Base-by-base conservation (phyloP, 768 basidiomycete species). In the Phaeotremella skinneri region DNA sequence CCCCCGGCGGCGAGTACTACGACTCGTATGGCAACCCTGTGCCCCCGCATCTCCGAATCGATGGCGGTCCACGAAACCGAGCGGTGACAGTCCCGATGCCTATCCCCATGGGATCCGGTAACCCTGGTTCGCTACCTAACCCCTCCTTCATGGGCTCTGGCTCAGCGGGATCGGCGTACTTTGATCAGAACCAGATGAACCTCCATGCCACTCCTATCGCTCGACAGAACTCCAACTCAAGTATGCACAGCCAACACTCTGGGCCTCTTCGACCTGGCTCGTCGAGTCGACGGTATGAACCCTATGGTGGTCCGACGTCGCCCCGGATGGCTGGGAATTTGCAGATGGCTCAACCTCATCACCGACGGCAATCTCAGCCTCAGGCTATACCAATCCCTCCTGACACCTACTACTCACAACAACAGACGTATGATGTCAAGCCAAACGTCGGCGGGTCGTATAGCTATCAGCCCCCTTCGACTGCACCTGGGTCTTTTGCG, bases 31-130 rank as follows among this genome's bases (percentile, higher is more conserved):
- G 52, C 29, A 26, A 54, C 3, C 58, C 55, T 13, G 50, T 58
- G 49, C 61, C 50, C 2, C 55, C 51, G 4, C 62, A 56, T 25
- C 51, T 52, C 1, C 52, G 54, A 41, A 41, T 54, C 27, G 31
- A 29, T 7, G 41, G 49, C 20, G 54, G 51, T 3, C 52, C 59
- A 16, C 41, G 58, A 37, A 60, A 52, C 26, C 63, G 63, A 30
- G 61, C 59, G 13, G 56, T 65, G 29, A 61, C 59, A 1, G 59
- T 53, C 1, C 64, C 64, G 20, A 65, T 65, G 59, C 52, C 56
- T 6, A 61, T 65, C 29, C 64, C 64, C 9, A 32, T 55, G 17
- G 48, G 50, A 3, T 56, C 58, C 9, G 43, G 43, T 45, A 13
- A 45, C 23, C 43, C 55, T 52, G 27, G 43, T 50, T 34, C 49